These are phyloP conservation scores for Rubia yunnanensis DNA, from an alignment of 257 asterid species.

Conservation along the genomic window DNA sequence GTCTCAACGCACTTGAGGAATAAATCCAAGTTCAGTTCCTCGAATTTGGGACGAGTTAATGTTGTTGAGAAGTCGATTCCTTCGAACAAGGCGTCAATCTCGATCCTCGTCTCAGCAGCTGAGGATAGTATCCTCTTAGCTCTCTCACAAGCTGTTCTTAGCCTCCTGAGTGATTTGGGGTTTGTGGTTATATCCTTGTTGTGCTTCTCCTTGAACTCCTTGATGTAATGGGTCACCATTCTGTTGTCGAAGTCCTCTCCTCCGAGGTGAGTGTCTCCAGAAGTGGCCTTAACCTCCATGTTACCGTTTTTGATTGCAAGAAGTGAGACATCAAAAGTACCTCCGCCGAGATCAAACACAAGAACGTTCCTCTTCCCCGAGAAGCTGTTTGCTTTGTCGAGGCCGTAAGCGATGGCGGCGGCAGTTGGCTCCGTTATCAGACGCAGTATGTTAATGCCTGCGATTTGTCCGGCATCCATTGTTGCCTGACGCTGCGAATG, in stretches of 20 bases:
- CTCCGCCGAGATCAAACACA: neutral
- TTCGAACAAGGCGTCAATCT: neutral
- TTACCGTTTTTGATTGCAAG: neutral
- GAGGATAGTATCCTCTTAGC: neutral
- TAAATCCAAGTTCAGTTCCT: neutral
- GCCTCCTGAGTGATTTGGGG: neutral
- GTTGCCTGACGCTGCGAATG: neutral
- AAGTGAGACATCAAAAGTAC: constrained; percentile 1
- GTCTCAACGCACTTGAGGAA: neutral
- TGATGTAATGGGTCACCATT: neutral
- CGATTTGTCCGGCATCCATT: neutral
- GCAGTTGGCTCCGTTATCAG: neutral
- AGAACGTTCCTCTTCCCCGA: neutral
- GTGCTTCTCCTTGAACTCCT: neutral
- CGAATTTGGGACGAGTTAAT: neutral
- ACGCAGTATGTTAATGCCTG: neutral
- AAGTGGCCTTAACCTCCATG: neutral
- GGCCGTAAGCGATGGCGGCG: neutral
- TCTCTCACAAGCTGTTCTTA: neutral
- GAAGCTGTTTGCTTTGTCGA: neutral
- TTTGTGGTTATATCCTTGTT: neutral
- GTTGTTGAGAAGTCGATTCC: neutral
- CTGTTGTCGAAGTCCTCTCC: neutral
- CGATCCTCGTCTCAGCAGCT: neutral
- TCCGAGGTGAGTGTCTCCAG: neutral